A percentile compares a stretch with the other conserved stretches of the same genome.
These are phyloP conservation scores for Neofusicoccum laricinum DNA, from an alignment of 2,329 filamentous ascomycete genomes.

Conservation along the genomic window DNA sequence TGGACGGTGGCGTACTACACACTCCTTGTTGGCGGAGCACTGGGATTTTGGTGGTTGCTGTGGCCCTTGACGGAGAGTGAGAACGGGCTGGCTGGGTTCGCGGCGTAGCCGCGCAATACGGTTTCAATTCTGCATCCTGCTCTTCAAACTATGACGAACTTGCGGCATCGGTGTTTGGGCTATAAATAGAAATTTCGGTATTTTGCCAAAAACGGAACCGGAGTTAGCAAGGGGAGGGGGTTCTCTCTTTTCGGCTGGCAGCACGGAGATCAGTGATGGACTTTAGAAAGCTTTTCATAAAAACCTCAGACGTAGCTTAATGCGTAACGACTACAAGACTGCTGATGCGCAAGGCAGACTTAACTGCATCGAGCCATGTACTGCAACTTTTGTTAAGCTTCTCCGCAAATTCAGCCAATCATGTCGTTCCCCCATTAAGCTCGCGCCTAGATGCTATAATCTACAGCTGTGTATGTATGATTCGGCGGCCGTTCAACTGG, in stretches of 20 bases:
- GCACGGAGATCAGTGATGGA: background rate
- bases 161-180: background rate
- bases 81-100: conserved; percentile 43
- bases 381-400: background rate
- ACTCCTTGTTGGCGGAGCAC: conserved; percentile 68
- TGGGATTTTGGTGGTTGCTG: conserved; percentile 67
- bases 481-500: background rate
- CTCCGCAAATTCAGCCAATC: background rate
- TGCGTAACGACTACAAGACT: background rate
- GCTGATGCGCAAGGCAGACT: background rate
- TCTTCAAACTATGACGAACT: background rate
- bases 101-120: background rate
- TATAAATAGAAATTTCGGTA: background rate
- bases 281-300: background rate
- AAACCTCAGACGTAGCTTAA: background rate
- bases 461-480: conserved; percentile 4
- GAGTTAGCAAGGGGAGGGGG: too few relatives aligned
- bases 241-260: background rate
- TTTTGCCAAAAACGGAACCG: background rate
- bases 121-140: too few relatives aligned
- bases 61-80: conserved; percentile 69
- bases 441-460: background rate
- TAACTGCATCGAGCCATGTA: background rate
- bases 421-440: background rate
- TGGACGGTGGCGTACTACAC: conserved; percentile 82